Conservation (phyloP, 2,329 filamentous ascomycete species). For the Magnaporthiopsis incrustans region DNA sequence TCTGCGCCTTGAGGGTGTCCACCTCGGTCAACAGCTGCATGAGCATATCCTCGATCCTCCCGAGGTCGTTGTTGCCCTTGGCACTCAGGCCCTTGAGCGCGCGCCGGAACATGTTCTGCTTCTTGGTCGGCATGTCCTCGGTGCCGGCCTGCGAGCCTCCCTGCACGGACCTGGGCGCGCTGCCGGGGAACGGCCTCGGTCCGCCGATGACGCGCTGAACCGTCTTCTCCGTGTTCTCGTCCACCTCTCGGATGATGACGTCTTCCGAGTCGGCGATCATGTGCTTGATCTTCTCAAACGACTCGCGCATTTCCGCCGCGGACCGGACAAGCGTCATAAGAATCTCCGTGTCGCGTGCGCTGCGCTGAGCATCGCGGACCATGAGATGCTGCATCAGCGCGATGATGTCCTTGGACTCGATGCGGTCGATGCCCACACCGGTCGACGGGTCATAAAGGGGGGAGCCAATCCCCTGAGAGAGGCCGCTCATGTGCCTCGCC, state of each 20-base stretch:
- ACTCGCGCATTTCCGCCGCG: slow-evolving; percentile 93
- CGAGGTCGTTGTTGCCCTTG: slow-evolving; percentile 81
- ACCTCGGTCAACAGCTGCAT: slow-evolving; percentile 89
- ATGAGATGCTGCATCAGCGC: slow-evolving; percentile 98
- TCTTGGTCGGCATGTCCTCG: slow-evolving; percentile 62
- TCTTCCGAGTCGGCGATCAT: slow-evolving; percentile 77
- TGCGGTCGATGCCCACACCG: slow-evolving; percentile 79
- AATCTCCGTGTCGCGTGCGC: slow-evolving; percentile 93
- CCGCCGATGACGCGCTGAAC: slow-evolving; percentile 76
- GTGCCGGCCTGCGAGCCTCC: slow-evolving; percentile 47
- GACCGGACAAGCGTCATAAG: slow-evolving; percentile 88
- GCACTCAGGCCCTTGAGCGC: slow-evolving; percentile 86
- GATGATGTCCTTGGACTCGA: slow-evolving; percentile 94
- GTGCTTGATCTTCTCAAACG: slow-evolving; percentile 90
- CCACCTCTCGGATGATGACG: slow-evolving; percentile 77
- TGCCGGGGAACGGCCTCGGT: slow-evolving; percentile 71
- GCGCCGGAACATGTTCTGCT: slow-evolving; percentile 86
- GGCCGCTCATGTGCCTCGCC: slow-evolving; percentile 67
- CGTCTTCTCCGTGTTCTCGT: slow-evolving; percentile 79
- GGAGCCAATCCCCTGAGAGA: slow-evolving; percentile 85
- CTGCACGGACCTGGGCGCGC: slow-evolving; percentile 51
- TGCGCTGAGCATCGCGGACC: slow-evolving; percentile 91
- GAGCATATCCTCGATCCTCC: slow-evolving; percentile 84
- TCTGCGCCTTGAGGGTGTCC: slow-evolving; percentile 66
- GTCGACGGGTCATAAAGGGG: slow-evolving; percentile 87